Base-by-base conservation (phyloP, 352 stramenopile genomes). In the Pythium oligandrum region DNA sequence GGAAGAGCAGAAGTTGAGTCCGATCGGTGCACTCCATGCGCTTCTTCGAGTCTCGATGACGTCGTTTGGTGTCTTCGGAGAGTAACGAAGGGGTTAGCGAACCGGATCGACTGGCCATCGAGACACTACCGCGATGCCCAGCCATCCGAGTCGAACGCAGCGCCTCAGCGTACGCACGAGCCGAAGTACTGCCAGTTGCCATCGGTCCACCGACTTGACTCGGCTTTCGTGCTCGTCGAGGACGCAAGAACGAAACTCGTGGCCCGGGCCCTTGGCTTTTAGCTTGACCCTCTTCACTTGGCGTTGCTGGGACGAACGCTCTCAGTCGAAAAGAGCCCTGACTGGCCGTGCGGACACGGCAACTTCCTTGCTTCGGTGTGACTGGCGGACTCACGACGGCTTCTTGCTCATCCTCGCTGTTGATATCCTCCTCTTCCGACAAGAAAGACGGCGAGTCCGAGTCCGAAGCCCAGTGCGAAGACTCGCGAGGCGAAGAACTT, bases 1-100 rank as follows among this genome's bases (percentile, higher is more conserved):
- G 57, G 4, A 76, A 57, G 11, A 87, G 55, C 11, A 71, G 33
- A 17, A 55, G 43, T 45, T 78, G 71, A 2, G 63, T 72, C 3
- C 40, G 57, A 4, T 77, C 63, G 0, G 65, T 63, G 40, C 71
- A 65, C 12, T 60, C 45, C 39, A 80, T 55, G 12, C 71, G 71
- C 26, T 70, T 71, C 61, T 79, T 75, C 7, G 66, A 71, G 32
- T 73, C 65, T 39, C 61, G 57, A 17, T 73, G 65, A 40, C 57
- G 65, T 7, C 51, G 36, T 9, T 55, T 40, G 9, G 57, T 73
- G 9, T 59, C 64, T 9, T 73, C 64, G 0, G 56, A 57, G 0
- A 73, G 43, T 40, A 48, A 11, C 26, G 12, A 32, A 11, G 30
- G 11, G 3, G n/a, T 10, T 30, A 17, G 36, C 26, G 38, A 31